phyloP scores from a whole-genome alignment of 2,329 filamentous ascomycete genomes.

The Acephala macrosclerotiorum region DNA sequence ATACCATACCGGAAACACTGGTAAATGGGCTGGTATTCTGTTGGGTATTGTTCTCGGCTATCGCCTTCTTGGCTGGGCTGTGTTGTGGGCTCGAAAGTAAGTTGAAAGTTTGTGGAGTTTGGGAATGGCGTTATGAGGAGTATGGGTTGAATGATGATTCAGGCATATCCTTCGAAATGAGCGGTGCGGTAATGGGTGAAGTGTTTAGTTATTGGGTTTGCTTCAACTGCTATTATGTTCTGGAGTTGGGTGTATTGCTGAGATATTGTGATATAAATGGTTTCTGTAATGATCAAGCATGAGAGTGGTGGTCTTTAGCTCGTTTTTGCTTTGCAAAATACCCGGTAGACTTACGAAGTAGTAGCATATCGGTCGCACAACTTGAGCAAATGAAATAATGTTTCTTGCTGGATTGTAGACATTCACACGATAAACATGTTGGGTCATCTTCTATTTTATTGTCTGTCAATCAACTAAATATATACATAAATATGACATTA shows the following conservation, averaged over 20 bases:
- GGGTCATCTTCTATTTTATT: too few relatives aligned
- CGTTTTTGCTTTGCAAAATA: too few relatives aligned
- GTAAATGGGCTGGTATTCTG: conserved; percentile 79
- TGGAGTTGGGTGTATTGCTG: background rate
- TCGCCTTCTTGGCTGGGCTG: conserved; percentile 71
- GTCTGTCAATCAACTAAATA: too few relatives aligned
- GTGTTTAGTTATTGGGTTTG: background rate
- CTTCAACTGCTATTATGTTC: background rate
- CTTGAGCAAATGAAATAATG: too few relatives aligned
- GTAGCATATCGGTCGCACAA: too few relatives aligned
- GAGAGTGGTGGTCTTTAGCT: too few relatives aligned
- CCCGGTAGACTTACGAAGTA: too few relatives aligned
- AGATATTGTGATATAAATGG: background rate
- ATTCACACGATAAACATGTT: too few relatives aligned
- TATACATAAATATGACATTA: too few relatives aligned
- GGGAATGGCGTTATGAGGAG: background rate
- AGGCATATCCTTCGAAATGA: background rate
- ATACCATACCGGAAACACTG: conserved; percentile 68
- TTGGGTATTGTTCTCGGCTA: conserved; percentile 79
- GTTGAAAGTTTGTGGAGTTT: background rate
- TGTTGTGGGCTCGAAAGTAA: conserved; percentile 52
- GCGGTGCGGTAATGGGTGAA: background rate
- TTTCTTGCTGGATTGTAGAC: too few relatives aligned
- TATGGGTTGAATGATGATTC: background rate
- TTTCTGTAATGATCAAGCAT: too few relatives aligned